phyloP scores from a whole-genome alignment of 768 basidiomycete genomes.

The Serendipita sp. region DNA sequence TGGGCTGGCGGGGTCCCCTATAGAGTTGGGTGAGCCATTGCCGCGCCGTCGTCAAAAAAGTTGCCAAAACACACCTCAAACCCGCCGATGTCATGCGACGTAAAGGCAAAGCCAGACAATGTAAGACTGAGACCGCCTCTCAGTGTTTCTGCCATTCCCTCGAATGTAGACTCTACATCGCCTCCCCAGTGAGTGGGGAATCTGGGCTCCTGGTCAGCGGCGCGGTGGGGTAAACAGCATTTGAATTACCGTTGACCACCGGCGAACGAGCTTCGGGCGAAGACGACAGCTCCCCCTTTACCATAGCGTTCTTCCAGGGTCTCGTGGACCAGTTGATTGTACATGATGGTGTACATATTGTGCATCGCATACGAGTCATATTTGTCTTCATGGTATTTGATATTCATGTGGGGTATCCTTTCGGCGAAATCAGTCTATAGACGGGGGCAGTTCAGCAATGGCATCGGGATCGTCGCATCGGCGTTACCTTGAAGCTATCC shows the following conservation, averaged over 20 bases:
- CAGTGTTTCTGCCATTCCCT: slow-evolving; percentile 62
- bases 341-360: slow-evolving; percentile 52
- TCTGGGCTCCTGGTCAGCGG: not conserved
- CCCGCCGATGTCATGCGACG: slow-evolving; percentile 63
- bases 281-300: slow-evolving; percentile 48
- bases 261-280: slow-evolving; percentile 49
- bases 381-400: slow-evolving; percentile 48
- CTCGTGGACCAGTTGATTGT: slow-evolving; percentile 55
- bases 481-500: slow-evolving; percentile 33
- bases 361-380: slow-evolving; percentile 49
- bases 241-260: slow-evolving; percentile 39
- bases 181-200: slow-evolving; percentile 42
- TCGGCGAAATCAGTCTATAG: slow-evolving; percentile 54
- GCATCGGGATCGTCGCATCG: not conserved
- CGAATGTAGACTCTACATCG: slow-evolving; percentile 61
- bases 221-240: not conserved
- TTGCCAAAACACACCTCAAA: slow-evolving; percentile 29
- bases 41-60: not conserved
- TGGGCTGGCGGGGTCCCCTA: slow-evolving; percentile 50
- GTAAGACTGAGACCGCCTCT: slow-evolving; percentile 50
- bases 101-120: slow-evolving; percentile 51
- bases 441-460: not conserved
- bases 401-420: slow-evolving; percentile 49
- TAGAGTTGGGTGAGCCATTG: not conserved
- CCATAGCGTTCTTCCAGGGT: slow-evolving; percentile 43